These are phyloP conservation scores for Anacardium occidentale DNA, from an alignment of 345 rosid species.

Conservation along the genomic window DNA sequence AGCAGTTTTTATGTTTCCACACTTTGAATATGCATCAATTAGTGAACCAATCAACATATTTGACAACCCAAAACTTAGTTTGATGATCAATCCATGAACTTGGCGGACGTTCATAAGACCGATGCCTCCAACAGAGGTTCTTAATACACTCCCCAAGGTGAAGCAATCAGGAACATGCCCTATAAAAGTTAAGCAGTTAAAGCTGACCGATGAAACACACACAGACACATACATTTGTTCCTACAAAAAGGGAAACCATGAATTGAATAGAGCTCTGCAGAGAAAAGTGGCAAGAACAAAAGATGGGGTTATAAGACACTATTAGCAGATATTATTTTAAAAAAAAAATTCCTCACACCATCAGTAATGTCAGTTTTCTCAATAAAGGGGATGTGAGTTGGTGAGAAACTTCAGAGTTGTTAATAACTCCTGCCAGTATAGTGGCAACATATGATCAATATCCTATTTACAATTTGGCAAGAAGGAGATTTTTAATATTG, in stretches of 20 bases:
- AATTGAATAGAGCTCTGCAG: background rate
- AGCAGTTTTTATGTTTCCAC: slow-evolving; percentile 52
- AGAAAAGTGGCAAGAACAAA: background rate
- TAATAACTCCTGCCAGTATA: background rate
- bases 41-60: slow-evolving; percentile 49
- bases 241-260: background rate
- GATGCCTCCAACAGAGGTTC: slow-evolving; percentile 40
- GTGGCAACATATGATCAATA: background rate
- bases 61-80: slow-evolving; percentile 44
- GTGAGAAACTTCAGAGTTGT: background rate
- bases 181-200: slow-evolving; percentile 27
- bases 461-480: background rate
- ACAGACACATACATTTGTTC: background rate
- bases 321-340: background rate
- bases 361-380: background rate
- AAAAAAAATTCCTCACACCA: background rate
- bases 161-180: slow-evolving; percentile 63
- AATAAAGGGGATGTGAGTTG: background rate
- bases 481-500: background rate
- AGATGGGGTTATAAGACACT: background rate
- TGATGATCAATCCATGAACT: slow-evolving; percentile 52
- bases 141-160: slow-evolving; percentile 64
- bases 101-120: slow-evolving; percentile 38
- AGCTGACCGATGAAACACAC: background rate
- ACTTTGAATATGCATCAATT: slow-evolving; percentile 61